phyloP scores from a whole-genome alignment of 2,329 filamentous ascomycete species.

The Penicillium nordicum region DNA sequence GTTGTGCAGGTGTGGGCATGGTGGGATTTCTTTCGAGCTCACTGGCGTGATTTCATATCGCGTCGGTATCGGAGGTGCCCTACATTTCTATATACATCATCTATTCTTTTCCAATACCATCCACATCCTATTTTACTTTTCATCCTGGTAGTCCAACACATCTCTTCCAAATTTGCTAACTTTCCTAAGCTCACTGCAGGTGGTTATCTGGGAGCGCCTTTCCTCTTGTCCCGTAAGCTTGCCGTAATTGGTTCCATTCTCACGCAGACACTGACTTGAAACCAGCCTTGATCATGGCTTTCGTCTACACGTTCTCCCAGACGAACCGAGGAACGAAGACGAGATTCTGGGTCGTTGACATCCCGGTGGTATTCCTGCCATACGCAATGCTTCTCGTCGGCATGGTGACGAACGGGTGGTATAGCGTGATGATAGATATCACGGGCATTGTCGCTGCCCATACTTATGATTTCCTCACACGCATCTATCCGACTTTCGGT shows the following conservation, averaged over 20 bases:
- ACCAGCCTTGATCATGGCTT: conserved; percentile 68
- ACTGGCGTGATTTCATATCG: conserved; percentile 52
- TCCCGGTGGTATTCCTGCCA: conserved; percentile 78
- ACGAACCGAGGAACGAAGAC: conserved; percentile 75
- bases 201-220: conserved; percentile 27
- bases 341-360: conserved; percentile 76
- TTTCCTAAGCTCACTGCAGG: conserved; percentile 42
- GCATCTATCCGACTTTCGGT: conserved; percentile 84
- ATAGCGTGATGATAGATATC: conserved; percentile 59
- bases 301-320: conserved; percentile 80
- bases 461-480: conserved; percentile 82
- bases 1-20: conserved; percentile 66
- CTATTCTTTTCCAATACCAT: conserved; percentile 24
- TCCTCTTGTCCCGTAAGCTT: conserved; percentile 41
- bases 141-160: conserved; percentile 21
- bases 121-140: conserved; percentile 14
- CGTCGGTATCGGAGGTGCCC: conserved; percentile 64
- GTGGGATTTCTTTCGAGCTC: conserved; percentile 73
- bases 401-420: conserved; percentile 63
- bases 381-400: conserved; percentile 74
- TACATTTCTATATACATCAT: conserved; percentile 51
- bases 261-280: conserved; percentile 42
- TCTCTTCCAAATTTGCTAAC: conserved; percentile 29
- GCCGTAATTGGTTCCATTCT: background rate
- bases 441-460: conserved; percentile 86